A percentile compares a stretch with the other conserved stretches of the same genome.
phyloP scores from a whole-genome alignment of 2,329 filamentous ascomycete species.

The Cryphonectria japonica region DNA sequence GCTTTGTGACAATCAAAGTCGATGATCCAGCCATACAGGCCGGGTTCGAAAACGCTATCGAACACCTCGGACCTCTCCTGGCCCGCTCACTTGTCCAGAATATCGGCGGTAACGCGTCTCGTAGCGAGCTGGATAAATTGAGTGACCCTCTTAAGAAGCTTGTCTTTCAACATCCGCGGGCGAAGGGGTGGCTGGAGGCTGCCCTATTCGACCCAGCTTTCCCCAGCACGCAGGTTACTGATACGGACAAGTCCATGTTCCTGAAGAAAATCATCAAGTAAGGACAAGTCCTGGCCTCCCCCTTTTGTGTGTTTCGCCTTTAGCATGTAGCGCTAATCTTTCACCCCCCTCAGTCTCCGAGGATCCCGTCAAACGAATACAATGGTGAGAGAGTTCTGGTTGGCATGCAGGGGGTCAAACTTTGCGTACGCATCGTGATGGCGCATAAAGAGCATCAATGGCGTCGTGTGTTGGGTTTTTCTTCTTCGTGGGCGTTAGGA shows the following conservation, averaged over 20 bases:
- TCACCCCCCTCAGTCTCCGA: conserved; percentile 55
- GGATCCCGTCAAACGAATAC: conserved; percentile 68
- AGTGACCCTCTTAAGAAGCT: conserved; percentile 74
- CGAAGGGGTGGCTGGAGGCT: conserved; percentile 65
- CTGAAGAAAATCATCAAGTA: conserved; percentile 68
- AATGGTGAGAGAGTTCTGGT: conserved; percentile 73
- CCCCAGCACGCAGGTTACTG: conserved; percentile 61
- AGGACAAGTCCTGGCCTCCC: conserved; percentile 31
- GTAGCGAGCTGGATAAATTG: conserved; percentile 73
- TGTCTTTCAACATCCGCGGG: conserved; percentile 56
- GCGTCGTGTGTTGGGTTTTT: neutral
- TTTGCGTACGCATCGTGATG: conserved; percentile 63
- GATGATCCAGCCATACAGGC: conserved; percentile 48
- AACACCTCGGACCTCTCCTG: conserved; percentile 65
- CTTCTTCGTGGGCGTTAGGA: neutral
- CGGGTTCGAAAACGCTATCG: conserved; percentile 54
- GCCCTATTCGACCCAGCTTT: conserved; percentile 61
- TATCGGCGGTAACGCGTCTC: conserved; percentile 68
- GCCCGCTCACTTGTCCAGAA: conserved; percentile 64
- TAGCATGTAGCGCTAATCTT: neutral
- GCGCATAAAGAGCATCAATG: neutral
- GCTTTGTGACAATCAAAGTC: conserved; percentile 54
- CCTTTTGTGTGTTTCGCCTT: neutral
- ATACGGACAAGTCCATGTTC: conserved; percentile 65
- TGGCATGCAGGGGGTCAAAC: conserved; percentile 64